Evolutionary conservation across 2,329 filamentous ascomycete genomes (phyloP).

Genomic region (Blastomyces parvus): DNA sequence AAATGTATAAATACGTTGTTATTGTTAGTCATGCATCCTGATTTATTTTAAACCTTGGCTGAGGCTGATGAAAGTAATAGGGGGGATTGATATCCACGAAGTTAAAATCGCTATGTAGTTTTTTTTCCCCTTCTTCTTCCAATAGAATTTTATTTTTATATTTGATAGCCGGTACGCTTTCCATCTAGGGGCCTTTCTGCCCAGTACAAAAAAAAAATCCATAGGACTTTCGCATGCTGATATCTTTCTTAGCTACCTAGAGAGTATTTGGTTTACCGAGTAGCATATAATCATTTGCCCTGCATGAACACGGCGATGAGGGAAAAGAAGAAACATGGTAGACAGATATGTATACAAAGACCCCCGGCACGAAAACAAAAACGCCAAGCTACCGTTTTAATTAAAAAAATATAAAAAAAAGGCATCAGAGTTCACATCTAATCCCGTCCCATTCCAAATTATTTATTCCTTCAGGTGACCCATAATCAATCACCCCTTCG

Average conservation of each 20-base stretch:
- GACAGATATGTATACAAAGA: not conserved
- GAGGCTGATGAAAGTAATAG: no score
- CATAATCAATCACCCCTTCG: conserved; percentile 5
- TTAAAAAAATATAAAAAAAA: not conserved
- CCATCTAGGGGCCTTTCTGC: no score
- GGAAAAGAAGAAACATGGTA: not conserved
- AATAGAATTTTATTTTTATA: no score
- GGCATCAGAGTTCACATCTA: not conserved
- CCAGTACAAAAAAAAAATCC: no score
- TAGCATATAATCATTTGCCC: not conserved
- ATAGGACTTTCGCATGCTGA: no score
- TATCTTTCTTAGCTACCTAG: not conserved
- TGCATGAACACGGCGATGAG: not conserved
- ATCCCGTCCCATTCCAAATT: not conserved
- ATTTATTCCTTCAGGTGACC: not conserved
- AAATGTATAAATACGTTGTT: not conserved
- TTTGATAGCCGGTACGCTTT: no score
- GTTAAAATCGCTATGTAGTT: not conserved
- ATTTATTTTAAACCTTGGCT: no score
- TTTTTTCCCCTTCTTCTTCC: no score
- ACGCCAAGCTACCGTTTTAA: not conserved
- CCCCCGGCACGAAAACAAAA: not conserved
- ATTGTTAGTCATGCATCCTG: not conserved
- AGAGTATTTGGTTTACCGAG: not conserved
- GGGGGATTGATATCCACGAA: no score